Percentiles rank a stretch among this genome's conserved stretches.
Conservation (phyloP, 1,284 basidiomycete species). For the Puccinia sorghi region DNA sequence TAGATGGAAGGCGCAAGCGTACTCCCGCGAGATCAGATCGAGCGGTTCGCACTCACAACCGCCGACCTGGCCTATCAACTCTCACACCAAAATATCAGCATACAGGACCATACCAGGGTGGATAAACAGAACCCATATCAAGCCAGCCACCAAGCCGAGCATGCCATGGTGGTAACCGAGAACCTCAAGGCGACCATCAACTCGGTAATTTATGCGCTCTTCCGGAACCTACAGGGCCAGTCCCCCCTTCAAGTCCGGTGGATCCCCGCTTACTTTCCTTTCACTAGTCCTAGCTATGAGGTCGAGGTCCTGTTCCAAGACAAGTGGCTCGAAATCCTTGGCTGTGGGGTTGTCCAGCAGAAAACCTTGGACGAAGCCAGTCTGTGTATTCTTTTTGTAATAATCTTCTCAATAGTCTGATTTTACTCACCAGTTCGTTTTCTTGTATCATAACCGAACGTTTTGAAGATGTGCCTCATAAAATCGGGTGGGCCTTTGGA, state of each 20-base stretch:
- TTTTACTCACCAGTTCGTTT: background rate
- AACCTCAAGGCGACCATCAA: conserved; percentile 93
- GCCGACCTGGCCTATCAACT: conserved; percentile 61
- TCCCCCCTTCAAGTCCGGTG: conserved; percentile 82
- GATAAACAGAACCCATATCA: conserved; percentile 75
- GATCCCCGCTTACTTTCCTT: conserved; percentile 98
- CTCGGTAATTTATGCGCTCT: conserved; percentile 78
- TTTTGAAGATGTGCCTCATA: conserved; percentile 69
- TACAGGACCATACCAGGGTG: conserved; percentile 76
- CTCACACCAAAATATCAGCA: conserved; percentile 57
- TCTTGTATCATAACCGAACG: background rate
- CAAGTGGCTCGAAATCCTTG: conserved; percentile 93
- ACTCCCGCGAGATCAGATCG: conserved; percentile 63
- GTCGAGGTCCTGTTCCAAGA: conserved; percentile 96
- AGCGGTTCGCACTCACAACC: conserved; percentile 10
- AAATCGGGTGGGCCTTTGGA: conserved; percentile 97
- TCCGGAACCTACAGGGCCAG: conserved; percentile 62
- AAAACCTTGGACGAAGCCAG: conserved; percentile 82
- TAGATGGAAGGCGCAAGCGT: conserved; percentile 92
- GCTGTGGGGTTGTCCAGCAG: conserved; percentile 88
- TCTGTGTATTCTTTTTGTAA: conserved; percentile 61
- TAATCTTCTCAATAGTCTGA: background rate
- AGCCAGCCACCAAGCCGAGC: conserved; percentile 70
- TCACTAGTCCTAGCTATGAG: conserved; percentile 95
- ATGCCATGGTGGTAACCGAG: conserved; percentile 63